Evolutionary conservation across 768 basidiomycete genomes (phyloP), one percentile per base, ranked within the genome.

Genomic region (Hypholoma sublateritium): DNA sequence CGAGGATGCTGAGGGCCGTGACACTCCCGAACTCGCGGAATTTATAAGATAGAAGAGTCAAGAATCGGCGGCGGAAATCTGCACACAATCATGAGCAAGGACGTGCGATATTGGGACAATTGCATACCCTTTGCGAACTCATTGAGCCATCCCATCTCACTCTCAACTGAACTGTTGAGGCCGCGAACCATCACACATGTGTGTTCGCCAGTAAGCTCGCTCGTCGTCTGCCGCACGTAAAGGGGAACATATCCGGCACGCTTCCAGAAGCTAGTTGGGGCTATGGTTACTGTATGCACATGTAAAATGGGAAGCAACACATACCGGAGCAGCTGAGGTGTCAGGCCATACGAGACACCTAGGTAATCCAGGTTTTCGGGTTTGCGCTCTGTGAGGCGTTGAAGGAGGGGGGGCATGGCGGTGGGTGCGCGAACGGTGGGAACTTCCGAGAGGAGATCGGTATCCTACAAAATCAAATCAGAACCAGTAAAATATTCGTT

Each of bases 181-280:
- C 91, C 88, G 32, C 92, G 82, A 0, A 96, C 83, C 97, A 99
- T 98, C 35, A 98, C 88, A 67, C 94, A 95, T 0, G 93, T 91
- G 67, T 97, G 90, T 72, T 99, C 97, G 37, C 97, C 97, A 0
- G 97, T 99, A 50, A 98, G 79, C 64, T 97, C 95, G 69, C 93
- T 97, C 57, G 87, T 80, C 5, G 94, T 96, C 72, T 98, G 97
- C 28, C 96, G 86, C 28, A 98, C 72, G 66, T 98, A 98, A 13
- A 98, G 77, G 0, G 97, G 97, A 0, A 92, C 82, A 69, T 89
- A 99, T 12, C 92, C 91, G 1, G 88, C 87, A 19, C 93, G 84
- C 72, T 98, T 98, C 97, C 97, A 98, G 77, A 98, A 99, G 58
- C 93, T 81, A 46, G 14, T 14, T 9, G 48, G 22, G 9, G 19